These are phyloP conservation scores for Dendrostoma leiphaemia DNA, from an alignment of 2,329 filamentous ascomycete species.

Conservation along the genomic window DNA sequence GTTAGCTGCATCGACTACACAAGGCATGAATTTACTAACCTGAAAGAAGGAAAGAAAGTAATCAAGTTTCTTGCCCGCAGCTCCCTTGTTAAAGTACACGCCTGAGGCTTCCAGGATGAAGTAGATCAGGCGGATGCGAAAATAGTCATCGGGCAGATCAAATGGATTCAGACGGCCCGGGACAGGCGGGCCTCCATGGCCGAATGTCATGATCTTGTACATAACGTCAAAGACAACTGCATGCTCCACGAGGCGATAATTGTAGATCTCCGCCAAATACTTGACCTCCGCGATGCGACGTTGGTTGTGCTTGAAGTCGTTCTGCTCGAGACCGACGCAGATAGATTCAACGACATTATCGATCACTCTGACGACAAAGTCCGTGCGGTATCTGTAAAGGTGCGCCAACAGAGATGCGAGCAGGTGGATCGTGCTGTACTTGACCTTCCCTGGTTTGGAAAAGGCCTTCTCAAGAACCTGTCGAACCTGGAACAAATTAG, in stretches of 20 bases:
- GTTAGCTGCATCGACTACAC: background rate
- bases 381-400: slow-evolving; percentile 86
- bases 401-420: slow-evolving; percentile 86
- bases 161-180: slow-evolving; percentile 75
- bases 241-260: slow-evolving; percentile 95
- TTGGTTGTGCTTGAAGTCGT: slow-evolving; percentile 97
- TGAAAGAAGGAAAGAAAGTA: slow-evolving; percentile 97
- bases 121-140: slow-evolving; percentile 86
- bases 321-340: slow-evolving; percentile 83
- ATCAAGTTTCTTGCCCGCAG: slow-evolving; percentile 93
- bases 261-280: slow-evolving; percentile 94
- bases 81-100: slow-evolving; percentile 91
- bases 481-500: slow-evolving; percentile 42
- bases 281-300: slow-evolving; percentile 93
- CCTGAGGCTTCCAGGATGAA: slow-evolving; percentile 93
- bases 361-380: slow-evolving; percentile 87
- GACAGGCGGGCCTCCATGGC: slow-evolving; percentile 80
- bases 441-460: slow-evolving; percentile 93
- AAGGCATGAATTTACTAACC: slow-evolving; percentile 36
- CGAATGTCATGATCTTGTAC: slow-evolving; percentile 92
- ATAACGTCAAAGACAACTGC: slow-evolving; percentile 92
- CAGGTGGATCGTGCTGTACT: slow-evolving; percentile 94
- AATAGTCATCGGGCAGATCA: slow-evolving; percentile 91
- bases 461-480: slow-evolving; percentile 76
- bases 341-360: slow-evolving; percentile 90